phyloP scores from a whole-genome alignment of 768 basidiomycete species.

The Agaricus blazei region DNA sequence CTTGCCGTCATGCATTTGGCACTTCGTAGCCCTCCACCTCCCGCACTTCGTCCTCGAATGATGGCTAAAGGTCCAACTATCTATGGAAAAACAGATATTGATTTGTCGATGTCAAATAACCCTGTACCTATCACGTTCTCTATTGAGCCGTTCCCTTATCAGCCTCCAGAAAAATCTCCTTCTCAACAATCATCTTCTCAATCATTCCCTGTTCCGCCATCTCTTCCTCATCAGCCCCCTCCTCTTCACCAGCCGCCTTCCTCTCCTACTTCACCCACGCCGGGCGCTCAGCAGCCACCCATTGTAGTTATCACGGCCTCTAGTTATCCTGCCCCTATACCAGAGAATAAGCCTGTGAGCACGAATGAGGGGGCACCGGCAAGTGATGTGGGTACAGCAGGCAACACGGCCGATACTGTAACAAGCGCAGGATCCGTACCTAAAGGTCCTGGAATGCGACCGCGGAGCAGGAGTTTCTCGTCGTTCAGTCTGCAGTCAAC shows the following conservation, averaged over 20 bases:
- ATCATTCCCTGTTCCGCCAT: conserved; percentile 9
- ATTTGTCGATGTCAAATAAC: conserved; percentile 41
- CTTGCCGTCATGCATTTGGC: conserved; percentile 3
- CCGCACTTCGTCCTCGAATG: not conserved
- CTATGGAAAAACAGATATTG: conserved; percentile 51
- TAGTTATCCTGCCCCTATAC: not conserved
- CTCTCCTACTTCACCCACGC: not conserved
- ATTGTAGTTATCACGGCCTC: not conserved
- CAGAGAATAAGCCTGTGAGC: not conserved
- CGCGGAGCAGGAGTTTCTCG: conserved; percentile 75
- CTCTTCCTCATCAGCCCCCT: not conserved
- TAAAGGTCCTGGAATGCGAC: conserved; percentile 44
- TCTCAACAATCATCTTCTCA: not conserved
- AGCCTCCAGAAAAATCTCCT: not conserved
- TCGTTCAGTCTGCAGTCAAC: conserved; percentile 45
- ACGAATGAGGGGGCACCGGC: not conserved
- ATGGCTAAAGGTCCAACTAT: conserved; percentile 43
- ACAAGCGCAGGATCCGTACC: conserved; percentile 66
- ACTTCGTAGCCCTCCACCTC: not conserved
- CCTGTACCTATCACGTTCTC: conserved; percentile 63
- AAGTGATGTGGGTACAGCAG: not conserved
- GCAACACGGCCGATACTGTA: conserved; percentile 23
- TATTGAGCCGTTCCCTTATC: conserved; percentile 38
- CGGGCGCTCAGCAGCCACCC: not conserved
- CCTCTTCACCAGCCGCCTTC: not conserved